Evolutionary conservation across 1,139 yeast genomes (phyloP).

Genomic region (Debaryomycetaceae sp.): DNA sequence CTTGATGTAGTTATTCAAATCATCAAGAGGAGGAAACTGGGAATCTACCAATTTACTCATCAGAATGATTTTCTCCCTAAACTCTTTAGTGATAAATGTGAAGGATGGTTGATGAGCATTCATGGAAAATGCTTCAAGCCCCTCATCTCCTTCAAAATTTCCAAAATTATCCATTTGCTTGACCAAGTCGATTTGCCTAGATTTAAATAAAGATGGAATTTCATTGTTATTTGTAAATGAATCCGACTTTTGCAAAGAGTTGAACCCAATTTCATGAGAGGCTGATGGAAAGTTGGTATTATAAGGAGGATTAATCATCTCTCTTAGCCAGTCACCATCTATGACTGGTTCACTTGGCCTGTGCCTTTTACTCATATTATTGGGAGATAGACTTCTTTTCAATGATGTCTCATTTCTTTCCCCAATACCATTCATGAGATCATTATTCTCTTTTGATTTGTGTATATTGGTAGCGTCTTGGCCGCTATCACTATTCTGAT

Average conservation of each 20-base stretch:
- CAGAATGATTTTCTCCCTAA: constrained; percentile 51
- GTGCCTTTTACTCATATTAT: constrained; percentile 1
- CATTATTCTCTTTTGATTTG: not conserved
- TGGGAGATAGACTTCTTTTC: not conserved
- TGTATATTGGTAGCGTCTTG: not conserved
- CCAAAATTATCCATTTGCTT: constrained; percentile 22
- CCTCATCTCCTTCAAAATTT: not conserved
- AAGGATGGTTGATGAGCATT: constrained; percentile 8
- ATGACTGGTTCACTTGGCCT: constrained; percentile 2
- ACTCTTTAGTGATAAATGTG: constrained; percentile 42
- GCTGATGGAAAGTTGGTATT: constrained; percentile 49
- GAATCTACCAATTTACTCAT: constrained; percentile 46
- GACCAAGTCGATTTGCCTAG: constrained; percentile 59
- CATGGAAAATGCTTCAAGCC: constrained; percentile 2
- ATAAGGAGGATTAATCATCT: constrained; percentile 63
- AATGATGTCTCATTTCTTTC: not conserved
- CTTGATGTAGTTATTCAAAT: constrained; percentile 67
- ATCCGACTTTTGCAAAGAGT: constrained; percentile 26
- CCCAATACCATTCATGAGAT: not conserved
- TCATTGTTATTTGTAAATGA: constrained; percentile 16
- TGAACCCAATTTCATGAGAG: constrained; percentile 59
- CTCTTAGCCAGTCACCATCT: constrained; percentile 61
- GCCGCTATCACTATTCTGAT: not conserved
- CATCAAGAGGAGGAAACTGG: constrained; percentile 71
- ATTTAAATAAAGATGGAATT: constrained; percentile 52